Percentiles rank a stretch among this genome's conserved stretches.
Conservation (phyloP, 176 grass and related monocot species). For the Oryza meyeriana region DNA sequence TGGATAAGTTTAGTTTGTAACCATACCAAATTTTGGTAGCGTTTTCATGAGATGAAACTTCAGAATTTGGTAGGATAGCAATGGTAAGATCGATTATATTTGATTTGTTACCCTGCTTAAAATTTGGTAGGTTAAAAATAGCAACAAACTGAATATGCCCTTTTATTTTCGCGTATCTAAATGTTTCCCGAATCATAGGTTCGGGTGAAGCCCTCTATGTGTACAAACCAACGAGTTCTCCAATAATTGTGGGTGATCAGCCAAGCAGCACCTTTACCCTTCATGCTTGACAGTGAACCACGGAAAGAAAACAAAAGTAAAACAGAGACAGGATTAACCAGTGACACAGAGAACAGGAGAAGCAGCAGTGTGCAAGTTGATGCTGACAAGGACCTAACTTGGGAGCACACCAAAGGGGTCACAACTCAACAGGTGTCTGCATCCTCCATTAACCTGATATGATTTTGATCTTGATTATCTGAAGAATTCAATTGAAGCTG, state of each 20-base stretch:
- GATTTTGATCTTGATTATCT: too few relatives aligned
- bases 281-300: not conserved
- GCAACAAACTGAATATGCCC: too few relatives aligned
- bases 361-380: not conserved
- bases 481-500: not conserved
- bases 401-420: not conserved
- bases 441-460: constrained; percentile 17
- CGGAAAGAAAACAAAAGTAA: not conserved
- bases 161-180: too few relatives aligned
- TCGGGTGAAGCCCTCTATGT: too few relatives aligned
- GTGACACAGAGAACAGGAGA: not conserved
- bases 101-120: too few relatives aligned
- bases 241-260: not conserved
- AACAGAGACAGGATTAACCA: not conserved
- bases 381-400: constrained; percentile 27
- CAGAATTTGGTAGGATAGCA: too few relatives aligned
- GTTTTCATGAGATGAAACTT: too few relatives aligned
- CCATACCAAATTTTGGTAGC: too few relatives aligned
- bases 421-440: constrained; percentile 24
- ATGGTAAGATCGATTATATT: too few relatives aligned
- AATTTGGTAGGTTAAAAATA: too few relatives aligned
- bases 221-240: not conserved
- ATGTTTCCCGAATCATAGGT: too few relatives aligned
- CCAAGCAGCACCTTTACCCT: not conserved
- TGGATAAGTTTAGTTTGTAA: too few relatives aligned